Percentiles rank a stretch among this genome's conserved stretches.
Conservation (phyloP, 148 eudicot species). For the Oxyria digyna region DNA sequence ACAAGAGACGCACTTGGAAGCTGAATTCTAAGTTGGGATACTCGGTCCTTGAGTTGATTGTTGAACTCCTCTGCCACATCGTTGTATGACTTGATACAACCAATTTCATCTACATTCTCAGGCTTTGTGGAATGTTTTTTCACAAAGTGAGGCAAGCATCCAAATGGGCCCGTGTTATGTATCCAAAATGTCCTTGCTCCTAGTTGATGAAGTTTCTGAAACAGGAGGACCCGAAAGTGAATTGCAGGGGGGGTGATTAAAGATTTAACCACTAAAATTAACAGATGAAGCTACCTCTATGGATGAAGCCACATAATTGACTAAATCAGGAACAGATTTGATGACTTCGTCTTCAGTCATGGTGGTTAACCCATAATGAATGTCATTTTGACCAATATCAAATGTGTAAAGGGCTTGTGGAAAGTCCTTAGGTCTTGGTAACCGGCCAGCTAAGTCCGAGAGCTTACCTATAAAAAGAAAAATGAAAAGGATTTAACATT, state of each 20-base stretch:
- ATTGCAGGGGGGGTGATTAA: no score
- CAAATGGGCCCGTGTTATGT: conserved; percentile 32
- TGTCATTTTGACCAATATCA: conserved; percentile 41
- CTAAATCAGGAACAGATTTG: conserved; percentile 16
- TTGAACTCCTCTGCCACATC: conserved; percentile 21
- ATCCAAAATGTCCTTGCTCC: conserved; percentile 31
- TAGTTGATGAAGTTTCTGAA: conserved; percentile 21
- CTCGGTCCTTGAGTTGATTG: conserved; percentile 16
- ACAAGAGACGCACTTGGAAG: conserved; percentile 16
- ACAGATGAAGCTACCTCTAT: conserved; percentile 19
- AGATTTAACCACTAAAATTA: background rate
- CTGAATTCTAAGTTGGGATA: conserved; percentile 14
- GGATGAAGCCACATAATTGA: conserved; percentile 17
- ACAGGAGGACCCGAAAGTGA: conserved; percentile 10
- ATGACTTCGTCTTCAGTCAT: conserved; percentile 18
- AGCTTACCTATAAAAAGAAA: background rate
- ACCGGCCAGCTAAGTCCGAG: background rate
- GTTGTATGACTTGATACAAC: conserved; percentile 17
- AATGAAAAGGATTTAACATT: background rate
- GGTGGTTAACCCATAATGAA: conserved; percentile 14
- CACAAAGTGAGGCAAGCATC: conserved; percentile 25
- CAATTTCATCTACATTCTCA: conserved; percentile 9
- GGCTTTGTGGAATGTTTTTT: conserved; percentile 12
- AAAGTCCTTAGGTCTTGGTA: conserved; percentile 32
- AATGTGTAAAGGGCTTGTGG: conserved; percentile 42